Conservation (phyloP, 495 filamentous ascomycete genomes). For the Zalerion maritima region DNA sequence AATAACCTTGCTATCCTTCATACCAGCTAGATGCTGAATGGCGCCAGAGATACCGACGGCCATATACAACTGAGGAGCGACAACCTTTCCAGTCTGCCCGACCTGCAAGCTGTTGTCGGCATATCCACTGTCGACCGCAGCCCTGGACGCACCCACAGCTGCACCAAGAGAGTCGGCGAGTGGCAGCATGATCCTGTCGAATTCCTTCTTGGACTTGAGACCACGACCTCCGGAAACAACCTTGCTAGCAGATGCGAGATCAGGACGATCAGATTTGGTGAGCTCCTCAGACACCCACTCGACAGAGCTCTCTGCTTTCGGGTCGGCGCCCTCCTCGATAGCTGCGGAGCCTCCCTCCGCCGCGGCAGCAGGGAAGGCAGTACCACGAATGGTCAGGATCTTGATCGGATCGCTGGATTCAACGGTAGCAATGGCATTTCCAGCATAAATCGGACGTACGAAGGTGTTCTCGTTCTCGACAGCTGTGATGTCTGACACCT, state of each 20-base stretch:
- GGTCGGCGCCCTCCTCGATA: slow-evolving; percentile 53
- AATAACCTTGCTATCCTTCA: slow-evolving; percentile 99
- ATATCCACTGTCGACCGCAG: slow-evolving; percentile 92
- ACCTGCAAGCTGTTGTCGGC: slow-evolving; percentile 99
- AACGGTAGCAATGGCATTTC: slow-evolving; percentile 94
- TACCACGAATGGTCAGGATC: slow-evolving; percentile 81
- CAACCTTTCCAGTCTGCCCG: slow-evolving; percentile 96
- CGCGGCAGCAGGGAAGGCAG: slow-evolving; percentile 59
- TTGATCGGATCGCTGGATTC: slow-evolving; percentile 79
- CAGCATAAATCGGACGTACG: slow-evolving; percentile 92
- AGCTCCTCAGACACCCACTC: slow-evolving; percentile 94
- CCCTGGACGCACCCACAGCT: slow-evolving; percentile 85
- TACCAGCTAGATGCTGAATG: slow-evolving; percentile 96
- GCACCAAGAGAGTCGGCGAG: slow-evolving; percentile 84
- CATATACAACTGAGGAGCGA: slow-evolving; percentile 89
- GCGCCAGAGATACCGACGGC: slow-evolving; percentile 92
- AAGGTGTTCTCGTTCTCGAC: slow-evolving; percentile 90
- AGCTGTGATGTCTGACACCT: slow-evolving; percentile 77
- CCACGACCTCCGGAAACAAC: slow-evolving; percentile 93
- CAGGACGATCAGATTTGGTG: slow-evolving; percentile 84
- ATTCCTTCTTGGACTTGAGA: slow-evolving; percentile 93
- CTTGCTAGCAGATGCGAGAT: slow-evolving; percentile 70
- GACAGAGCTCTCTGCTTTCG: slow-evolving; percentile 52
- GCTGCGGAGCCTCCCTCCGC: slow-evolving; percentile 37
- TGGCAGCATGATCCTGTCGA: slow-evolving; percentile 80